These are phyloP conservation scores for Dalbergia cultrata DNA, from an alignment of 306 rosid species.

Conservation along the genomic window DNA sequence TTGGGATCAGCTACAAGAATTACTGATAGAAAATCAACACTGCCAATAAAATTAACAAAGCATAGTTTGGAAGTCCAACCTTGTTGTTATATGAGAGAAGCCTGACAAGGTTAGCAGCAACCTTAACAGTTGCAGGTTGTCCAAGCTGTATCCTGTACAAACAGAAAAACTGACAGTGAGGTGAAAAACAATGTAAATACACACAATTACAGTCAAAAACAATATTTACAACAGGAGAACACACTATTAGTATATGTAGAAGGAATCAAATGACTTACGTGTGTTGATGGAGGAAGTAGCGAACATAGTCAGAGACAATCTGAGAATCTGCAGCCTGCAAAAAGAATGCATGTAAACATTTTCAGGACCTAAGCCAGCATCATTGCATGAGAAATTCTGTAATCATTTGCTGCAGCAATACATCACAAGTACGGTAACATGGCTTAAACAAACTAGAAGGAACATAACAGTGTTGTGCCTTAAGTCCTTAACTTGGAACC, in stretches of 20 bases:
- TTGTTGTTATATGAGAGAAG: conserved; percentile 89
- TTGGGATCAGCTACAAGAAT: neutral
- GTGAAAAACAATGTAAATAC: conserved; percentile 4
- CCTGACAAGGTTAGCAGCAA: conserved; percentile 92
- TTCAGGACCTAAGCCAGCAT: conserved; percentile 1
- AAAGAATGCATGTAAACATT: conserved; percentile 23
- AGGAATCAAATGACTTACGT: conserved; percentile 63
- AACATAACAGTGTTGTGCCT: neutral
- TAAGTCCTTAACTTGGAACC: neutral
- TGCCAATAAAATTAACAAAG: conserved; percentile 13
- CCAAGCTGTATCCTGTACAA: conserved; percentile 88
- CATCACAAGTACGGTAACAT: neutral
- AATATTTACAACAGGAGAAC: conserved; percentile 12
- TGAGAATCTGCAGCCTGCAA: conserved; percentile 98
- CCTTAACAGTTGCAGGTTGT: conserved; percentile 95
- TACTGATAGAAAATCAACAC: conserved; percentile 17
- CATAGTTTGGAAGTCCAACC: conserved; percentile 58
- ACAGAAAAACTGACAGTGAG: conserved; percentile 32
- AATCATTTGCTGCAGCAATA: conserved; percentile 3
- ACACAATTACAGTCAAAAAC: conserved; percentile 13
- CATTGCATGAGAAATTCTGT: neutral
- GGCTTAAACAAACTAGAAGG: neutral
- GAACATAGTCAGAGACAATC: conserved; percentile 90
- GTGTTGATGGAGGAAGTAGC: conserved; percentile 93
- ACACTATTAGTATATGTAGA: neutral